Conservation (phyloP, 257 asterid genomes). For the Osmanthus fragrans region DNA sequence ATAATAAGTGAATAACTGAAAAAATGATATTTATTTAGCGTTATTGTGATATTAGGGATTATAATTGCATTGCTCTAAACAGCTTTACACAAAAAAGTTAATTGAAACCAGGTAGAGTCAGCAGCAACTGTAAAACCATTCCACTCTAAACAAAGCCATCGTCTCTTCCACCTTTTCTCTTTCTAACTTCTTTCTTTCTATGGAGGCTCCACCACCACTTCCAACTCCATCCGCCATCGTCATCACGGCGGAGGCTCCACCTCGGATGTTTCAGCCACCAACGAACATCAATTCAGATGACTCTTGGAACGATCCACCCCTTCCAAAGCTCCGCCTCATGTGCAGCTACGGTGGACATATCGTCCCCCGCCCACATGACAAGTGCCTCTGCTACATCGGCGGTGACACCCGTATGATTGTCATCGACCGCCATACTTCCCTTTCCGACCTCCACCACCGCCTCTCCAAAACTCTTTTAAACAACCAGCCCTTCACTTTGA, state of each 20-base stretch:
- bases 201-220: background rate
- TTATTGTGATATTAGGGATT: too few species aligned
- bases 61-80: too few species aligned
- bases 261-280: background rate
- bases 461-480: slow-evolving; percentile 71
- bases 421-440: slow-evolving; percentile 62
- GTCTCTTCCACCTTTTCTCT: background rate
- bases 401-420: slow-evolving; percentile 91
- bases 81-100: too few species aligned
- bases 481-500: slow-evolving; percentile 54
- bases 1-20: too few species aligned
- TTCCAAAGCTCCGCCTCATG: slow-evolving; percentile 13
- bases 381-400: slow-evolving; percentile 29
- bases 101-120: background rate
- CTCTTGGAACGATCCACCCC: background rate
- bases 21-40: too few species aligned
- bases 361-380: slow-evolving; percentile 24
- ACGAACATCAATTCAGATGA: background rate
- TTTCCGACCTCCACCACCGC: slow-evolving; percentile 62
- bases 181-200: background rate
- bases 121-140: background rate
- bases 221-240: background rate
- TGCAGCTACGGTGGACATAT: slow-evolving; percentile 28
- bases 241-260: background rate
- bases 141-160: background rate